Conservation (phyloP, 169 alveolate species). For the Plasmodium ovale region DNA sequence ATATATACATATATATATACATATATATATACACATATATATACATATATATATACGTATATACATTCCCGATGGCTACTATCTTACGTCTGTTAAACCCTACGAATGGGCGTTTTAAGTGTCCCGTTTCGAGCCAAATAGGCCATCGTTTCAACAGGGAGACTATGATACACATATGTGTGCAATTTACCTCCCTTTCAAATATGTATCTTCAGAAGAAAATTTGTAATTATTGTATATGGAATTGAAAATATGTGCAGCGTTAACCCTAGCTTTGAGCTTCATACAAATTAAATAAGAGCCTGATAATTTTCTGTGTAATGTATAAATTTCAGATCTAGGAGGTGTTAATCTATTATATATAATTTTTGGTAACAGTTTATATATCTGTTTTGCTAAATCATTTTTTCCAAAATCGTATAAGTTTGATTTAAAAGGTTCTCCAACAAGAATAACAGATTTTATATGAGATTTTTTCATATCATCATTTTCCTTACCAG, state of each 20-base stretch:
- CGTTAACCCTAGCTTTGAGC: constrained; percentile 84
- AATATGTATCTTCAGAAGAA: constrained; percentile 43
- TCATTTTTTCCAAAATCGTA: constrained; percentile 81
- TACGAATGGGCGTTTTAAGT: too few species aligned
- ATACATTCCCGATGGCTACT: too few species aligned
- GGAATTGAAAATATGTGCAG: constrained; percentile 78
- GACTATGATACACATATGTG: constrained; percentile 16
- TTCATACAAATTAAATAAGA: constrained; percentile 89
- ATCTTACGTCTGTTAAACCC: too few species aligned
- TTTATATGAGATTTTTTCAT: constrained; percentile 88
- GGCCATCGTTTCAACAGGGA: too few species aligned
- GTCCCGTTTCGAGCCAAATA: too few species aligned
- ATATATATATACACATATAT: not conserved
- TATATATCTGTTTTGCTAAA: constrained; percentile 77
- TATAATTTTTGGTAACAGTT: constrained; percentile 85
- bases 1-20: too few species aligned
- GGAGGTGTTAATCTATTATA: constrained; percentile 92
- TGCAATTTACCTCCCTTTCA: not conserved
- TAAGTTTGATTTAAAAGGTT: constrained; percentile 84
- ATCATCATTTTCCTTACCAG: constrained; percentile 88
- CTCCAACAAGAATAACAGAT: constrained; percentile 85
- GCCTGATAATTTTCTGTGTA: constrained; percentile 93
- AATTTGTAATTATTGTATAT: constrained; percentile 52
- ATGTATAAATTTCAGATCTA: constrained; percentile 93
- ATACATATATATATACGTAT: not conserved